Evolutionary conservation across 2,329 filamentous ascomycete genomes (phyloP), one percentile per base, ranked within the genome.

Genomic region (Thielaviopsis musarum): DNA sequence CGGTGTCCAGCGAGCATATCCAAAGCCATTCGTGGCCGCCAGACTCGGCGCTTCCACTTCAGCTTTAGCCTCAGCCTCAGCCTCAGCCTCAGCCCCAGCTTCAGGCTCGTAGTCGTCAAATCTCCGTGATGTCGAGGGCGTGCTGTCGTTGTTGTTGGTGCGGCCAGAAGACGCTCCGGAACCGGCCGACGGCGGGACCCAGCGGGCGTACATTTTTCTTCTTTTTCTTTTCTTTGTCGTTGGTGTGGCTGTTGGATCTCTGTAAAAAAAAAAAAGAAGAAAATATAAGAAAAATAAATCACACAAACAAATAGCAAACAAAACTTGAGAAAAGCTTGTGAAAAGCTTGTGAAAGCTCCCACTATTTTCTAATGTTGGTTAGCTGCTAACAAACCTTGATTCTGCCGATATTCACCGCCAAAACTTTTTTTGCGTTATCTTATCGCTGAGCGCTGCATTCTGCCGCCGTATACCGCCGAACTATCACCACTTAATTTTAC

Each of bases 1-100:
- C n/a, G 60, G 60, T 24, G 60, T 62, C 57, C 58, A 62, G 21
- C 60, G 57, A 12, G 57, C 54, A 59, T 62, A 62, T 21, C 60
- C 60, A 55, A 62, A 62, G 52, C 60, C 60, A 45, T 61, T 61
- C n/a, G 53, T 59, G 10, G 49, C 48, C 5, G 57, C 48, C 12
- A 61, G 30, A 28, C 30, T 45, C 34, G 28, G 45, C 15, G 21
- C 45, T 21, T 30, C 52, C 19, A 34, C 53, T 7, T 26, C 9
- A 7, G 56, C 41, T 19, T 56, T 30, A 9, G 45, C 21, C 19
- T 38, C 13, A 2, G 12, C 15, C 24, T 54, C 19, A 19, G 51
- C 10, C 2, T 26, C 51, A n/a, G 13, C 48, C 26, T 45, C 13
- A 2, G 12, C 15, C 24, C 51, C 19, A 19, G 51, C 10, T 1